These are phyloP conservation scores for Durotheca rogersii DNA, from an alignment of 495 filamentous ascomycete genomes.

Conservation along the genomic window DNA sequence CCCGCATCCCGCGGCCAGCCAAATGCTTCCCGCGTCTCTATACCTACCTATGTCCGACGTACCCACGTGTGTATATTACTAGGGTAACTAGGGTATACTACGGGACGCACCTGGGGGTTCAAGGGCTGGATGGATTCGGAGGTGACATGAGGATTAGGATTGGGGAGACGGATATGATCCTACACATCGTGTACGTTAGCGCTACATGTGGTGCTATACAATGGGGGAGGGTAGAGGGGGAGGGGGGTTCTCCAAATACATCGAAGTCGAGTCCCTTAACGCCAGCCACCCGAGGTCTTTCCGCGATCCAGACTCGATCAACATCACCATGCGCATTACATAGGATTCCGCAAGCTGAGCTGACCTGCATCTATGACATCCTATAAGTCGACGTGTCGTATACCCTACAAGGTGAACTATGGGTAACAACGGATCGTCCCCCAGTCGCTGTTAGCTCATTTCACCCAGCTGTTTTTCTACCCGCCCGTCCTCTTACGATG, in stretches of 20 bases:
- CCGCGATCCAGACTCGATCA: conserved; percentile 1
- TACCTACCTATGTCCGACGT: no score
- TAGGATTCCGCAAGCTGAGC: conserved; percentile 26
- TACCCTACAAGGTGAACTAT: conserved; percentile 6
- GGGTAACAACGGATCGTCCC: conserved; percentile 33
- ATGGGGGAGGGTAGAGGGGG: no score
- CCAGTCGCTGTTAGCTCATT: conserved; percentile 27
- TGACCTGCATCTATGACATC: conserved; percentile 10
- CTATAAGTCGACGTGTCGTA: conserved; percentile 1
- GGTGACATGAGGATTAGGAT: neutral
- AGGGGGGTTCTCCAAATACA: no score
- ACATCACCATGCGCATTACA: conserved; percentile 22
- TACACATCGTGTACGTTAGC: no score
- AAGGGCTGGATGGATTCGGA: no score
- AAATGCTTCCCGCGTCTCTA: no score
- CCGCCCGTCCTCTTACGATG: conserved; percentile 14
- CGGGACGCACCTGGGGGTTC: no score
- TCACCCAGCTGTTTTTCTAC: conserved; percentile 17
- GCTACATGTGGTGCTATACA: no score
- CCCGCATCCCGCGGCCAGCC: no score
- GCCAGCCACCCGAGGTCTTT: neutral
- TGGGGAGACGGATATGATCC: neutral
- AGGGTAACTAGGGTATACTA: no score
- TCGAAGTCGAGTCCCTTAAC: neutral
- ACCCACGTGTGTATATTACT: no score